These are phyloP conservation scores for Fraxinus excelsior DNA, from an alignment of 257 asterid species.

Conservation along the genomic window DNA sequence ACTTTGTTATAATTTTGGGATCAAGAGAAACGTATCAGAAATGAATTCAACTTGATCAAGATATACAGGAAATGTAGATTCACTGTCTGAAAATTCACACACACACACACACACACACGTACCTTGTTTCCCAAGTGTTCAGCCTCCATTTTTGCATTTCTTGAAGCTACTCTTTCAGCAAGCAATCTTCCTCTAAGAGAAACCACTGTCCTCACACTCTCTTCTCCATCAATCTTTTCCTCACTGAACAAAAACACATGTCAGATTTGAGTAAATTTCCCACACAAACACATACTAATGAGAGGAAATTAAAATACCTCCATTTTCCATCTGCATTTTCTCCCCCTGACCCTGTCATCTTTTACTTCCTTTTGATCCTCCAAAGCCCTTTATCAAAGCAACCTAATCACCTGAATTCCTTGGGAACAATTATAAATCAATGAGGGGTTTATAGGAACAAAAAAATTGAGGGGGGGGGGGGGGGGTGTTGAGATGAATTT, in stretches of 20 bases:
- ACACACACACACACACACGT: not conserved
- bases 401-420: not conserved
- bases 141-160: constrained; percentile 64
- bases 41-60: not conserved
- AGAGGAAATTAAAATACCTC: constrained; percentile 24
- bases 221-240: constrained; percentile 51
- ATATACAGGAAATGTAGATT: not conserved
- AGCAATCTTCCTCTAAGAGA: constrained; percentile 87
- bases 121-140: constrained; percentile 61
- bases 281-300: not conserved
- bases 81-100: not conserved
- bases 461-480: not conserved
- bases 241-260: constrained; percentile 27
- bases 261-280: not conserved
- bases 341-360: constrained; percentile 31
- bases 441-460: constrained; percentile 13
- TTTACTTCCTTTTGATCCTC: not conserved
- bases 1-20: constrained; percentile 2
- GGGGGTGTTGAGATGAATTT: not conserved
- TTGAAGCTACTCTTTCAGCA: constrained; percentile 82
- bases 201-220: constrained; percentile 65
- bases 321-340: constrained; percentile 33
- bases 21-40: not conserved
- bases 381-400: constrained; percentile 8
- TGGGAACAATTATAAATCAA: not conserved